Conservation (phyloP, 2,329 filamentous ascomycete genomes). For the Penicillium sp. region DNA sequence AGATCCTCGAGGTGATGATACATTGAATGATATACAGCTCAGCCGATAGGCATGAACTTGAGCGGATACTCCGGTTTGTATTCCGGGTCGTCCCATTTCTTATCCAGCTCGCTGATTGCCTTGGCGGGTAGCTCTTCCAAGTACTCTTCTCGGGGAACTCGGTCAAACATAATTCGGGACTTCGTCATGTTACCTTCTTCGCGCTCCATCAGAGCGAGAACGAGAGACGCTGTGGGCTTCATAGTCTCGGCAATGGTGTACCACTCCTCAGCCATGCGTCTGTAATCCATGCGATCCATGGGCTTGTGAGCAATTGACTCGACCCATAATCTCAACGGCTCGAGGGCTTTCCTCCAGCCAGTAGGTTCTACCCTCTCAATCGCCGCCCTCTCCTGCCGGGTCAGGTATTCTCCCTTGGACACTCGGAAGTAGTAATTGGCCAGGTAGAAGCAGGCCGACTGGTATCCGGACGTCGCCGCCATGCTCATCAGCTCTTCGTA, state of each 20-base stretch:
- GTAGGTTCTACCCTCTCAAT: neutral
- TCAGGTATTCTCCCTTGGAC: constrained; percentile 26
- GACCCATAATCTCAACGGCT: neutral
- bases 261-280: constrained; percentile 36
- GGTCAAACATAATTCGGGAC: constrained; percentile 19
- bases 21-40: neutral
- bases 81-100: constrained; percentile 25
- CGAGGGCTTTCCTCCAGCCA: neutral
- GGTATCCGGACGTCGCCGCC: constrained; percentile 33
- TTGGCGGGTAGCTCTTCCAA: constrained; percentile 7
- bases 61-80: constrained; percentile 1
- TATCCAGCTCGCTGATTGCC: constrained; percentile 14
- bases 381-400: constrained; percentile 18
- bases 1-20: neutral
- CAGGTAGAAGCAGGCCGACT: constrained; percentile 33
- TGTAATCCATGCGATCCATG: constrained; percentile 26
- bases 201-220: constrained; percentile 32
- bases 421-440: constrained; percentile 42
- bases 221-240: constrained; percentile 25
- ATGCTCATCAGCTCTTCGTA: constrained; percentile 41
- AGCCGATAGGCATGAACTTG: neutral
- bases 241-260: constrained; percentile 30
- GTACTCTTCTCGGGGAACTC: constrained; percentile 9
- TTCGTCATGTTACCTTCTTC: constrained; percentile 23
- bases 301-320: constrained; percentile 17